Evolutionary conservation across 345 rosid genomes (phyloP).

Genomic region (Populus ilicifolia): DNA sequence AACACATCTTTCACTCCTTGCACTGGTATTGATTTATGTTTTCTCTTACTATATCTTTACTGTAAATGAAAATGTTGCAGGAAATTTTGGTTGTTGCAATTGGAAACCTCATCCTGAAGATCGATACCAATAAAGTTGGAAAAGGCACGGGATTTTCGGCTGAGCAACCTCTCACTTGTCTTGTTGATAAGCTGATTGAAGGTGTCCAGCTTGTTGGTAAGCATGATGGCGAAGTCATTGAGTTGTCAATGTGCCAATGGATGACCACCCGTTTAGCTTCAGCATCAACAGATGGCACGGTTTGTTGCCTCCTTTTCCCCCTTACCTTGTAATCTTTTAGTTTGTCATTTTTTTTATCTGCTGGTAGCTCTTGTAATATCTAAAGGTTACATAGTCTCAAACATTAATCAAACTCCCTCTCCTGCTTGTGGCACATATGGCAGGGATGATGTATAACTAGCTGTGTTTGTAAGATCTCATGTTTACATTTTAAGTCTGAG

Average conservation of each 20-base stretch:
- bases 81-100: constrained; percentile 75
- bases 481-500: neutral
- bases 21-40: neutral
- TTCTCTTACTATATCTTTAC: neutral
- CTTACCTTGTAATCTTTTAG: neutral
- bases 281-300: constrained; percentile 57
- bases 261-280: constrained; percentile 58
- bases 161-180: constrained; percentile 67
- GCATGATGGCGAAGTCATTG: constrained; percentile 91
- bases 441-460: neutral
- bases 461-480: neutral
- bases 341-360: neutral
- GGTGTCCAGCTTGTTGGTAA: constrained; percentile 83
- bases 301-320: constrained; percentile 35
- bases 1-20: neutral
- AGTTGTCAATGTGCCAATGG: constrained; percentile 94
- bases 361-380: neutral
- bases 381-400: neutral
- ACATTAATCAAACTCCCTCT: neutral
- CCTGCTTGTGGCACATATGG: neutral
- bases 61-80: constrained; percentile 32
- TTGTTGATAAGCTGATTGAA: constrained; percentile 54
- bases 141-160: constrained; percentile 52
- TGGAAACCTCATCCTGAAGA: constrained; percentile 61
- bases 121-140: constrained; percentile 70